Evolutionary conservation across 1,284 basidiomycete species (phyloP).

Genomic region (Irpex sp.): DNA sequence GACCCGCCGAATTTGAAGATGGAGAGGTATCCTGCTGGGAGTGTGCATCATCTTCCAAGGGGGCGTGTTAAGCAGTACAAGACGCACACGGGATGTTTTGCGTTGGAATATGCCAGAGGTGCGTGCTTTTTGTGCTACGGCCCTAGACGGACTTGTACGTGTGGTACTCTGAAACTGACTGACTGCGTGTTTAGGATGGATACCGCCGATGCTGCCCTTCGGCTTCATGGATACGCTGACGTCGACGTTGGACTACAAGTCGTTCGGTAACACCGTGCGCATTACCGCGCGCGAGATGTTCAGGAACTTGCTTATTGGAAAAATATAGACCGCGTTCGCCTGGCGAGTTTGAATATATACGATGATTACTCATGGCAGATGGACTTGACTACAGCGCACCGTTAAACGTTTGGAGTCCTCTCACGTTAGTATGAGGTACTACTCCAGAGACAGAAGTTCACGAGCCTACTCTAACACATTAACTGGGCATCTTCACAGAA

Average conservation of each 20-base stretch:
- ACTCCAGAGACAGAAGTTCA: too few species aligned
- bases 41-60: constrained; percentile 78
- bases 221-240: constrained; percentile 83
- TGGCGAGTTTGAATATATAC: too few species aligned
- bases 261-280: constrained; percentile 74
- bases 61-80: constrained; percentile 94
- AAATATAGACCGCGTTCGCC: constrained; percentile 51
- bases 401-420: too few species aligned
- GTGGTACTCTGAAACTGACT: not conserved
- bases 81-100: constrained; percentile 94
- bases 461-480: too few species aligned
- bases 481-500: too few species aligned
- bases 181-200: constrained; percentile 60
- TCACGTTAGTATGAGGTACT: too few species aligned
- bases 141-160: not conserved
- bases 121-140: not conserved
- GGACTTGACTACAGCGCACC: too few species aligned
- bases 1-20: constrained; percentile 72
- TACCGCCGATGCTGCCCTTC: constrained; percentile 89
- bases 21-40: constrained; percentile 82
- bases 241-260: constrained; percentile 86
- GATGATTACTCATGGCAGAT: too few species aligned
- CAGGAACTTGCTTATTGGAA: constrained; percentile 77
- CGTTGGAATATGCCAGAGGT: constrained; percentile 93
- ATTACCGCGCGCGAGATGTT: constrained; percentile 84